Percentiles rank a stretch among this genome's conserved stretches.
Conservation (phyloP, 1,284 basidiomycete species). For the Ustilago nuda region DNA sequence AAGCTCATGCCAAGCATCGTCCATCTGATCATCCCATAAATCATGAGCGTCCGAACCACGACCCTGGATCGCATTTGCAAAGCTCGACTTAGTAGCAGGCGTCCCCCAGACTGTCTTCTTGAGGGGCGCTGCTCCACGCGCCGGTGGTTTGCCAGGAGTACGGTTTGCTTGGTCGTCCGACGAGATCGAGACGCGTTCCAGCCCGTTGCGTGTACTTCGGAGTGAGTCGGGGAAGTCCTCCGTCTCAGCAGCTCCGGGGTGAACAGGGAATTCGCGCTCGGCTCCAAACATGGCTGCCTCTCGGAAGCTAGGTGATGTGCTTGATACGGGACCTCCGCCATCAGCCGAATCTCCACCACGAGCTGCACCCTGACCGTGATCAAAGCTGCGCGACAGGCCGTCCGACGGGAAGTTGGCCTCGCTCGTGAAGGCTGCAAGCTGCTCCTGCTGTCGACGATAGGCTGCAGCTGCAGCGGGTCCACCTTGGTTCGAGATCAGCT, state of each 20-base stretch:
- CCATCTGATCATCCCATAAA: conserved; percentile 54
- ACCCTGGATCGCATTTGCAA: conserved; percentile 49
- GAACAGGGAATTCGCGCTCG: conserved; percentile 63
- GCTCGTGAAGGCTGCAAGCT: conserved; percentile 37
- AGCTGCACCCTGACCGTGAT: conserved; percentile 15
- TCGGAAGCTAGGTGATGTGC: conserved; percentile 57
- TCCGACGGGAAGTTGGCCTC: conserved; percentile 49
- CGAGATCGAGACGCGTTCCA: conserved; percentile 39
- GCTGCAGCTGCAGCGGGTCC: conserved; percentile 46
- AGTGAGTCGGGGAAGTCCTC: conserved; percentile 61
- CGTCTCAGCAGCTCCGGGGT: conserved; percentile 52
- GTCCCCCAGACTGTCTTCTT: conserved; percentile 68
- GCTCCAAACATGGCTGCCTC: conserved; percentile 66
- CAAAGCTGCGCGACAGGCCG: conserved; percentile 50
- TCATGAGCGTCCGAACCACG: conserved; percentile 27
- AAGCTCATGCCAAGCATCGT: conserved; percentile 67
- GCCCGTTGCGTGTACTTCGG: conserved; percentile 22
- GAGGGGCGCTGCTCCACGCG: conserved; percentile 7
- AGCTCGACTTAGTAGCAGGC: conserved; percentile 51
- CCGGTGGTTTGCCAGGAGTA: not conserved
- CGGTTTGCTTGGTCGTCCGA: conserved; percentile 40
- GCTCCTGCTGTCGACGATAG: conserved; percentile 44
- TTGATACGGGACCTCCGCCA: conserved; percentile 17
- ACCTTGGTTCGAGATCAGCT: conserved; percentile 39
- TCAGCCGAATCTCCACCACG: conserved; percentile 3